Conservation (phyloP, 441 rosid species). For the Brassica balearica region DNA sequence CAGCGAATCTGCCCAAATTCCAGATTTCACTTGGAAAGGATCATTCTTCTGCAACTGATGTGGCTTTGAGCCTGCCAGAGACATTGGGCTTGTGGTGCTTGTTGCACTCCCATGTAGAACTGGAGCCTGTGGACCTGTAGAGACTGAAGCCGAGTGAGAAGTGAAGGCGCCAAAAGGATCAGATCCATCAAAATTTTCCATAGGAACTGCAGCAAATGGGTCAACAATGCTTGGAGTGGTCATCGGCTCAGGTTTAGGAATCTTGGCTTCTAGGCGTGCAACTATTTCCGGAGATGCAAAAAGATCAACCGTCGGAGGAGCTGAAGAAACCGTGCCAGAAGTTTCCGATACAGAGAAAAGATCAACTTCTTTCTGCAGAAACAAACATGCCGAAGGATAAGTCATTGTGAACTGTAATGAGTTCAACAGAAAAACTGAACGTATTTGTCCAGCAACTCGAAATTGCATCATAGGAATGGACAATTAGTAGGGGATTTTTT, state of each 20-base stretch:
- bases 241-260: slow-evolving; percentile 48
- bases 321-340: slow-evolving; percentile 48
- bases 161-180: slow-evolving; percentile 84
- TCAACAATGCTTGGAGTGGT: slow-evolving; percentile 54
- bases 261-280: slow-evolving; percentile 55
- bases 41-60: slow-evolving; percentile 58
- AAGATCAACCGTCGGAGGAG: slow-evolving; percentile 63
- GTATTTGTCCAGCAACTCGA: too few relatives aligned
- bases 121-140: slow-evolving; percentile 53
- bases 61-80: slow-evolving; percentile 48
- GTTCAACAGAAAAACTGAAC: too few relatives aligned
- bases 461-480: slow-evolving; percentile 13
- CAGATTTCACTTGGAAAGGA: slow-evolving; percentile 83
- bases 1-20: slow-evolving; percentile 94
- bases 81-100: slow-evolving; percentile 49
- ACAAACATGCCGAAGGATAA: slow-evolving; percentile 18
- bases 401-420: slow-evolving; percentile 9
- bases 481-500: background rate
- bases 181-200: slow-evolving; percentile 80
- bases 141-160: slow-evolving; percentile 56
- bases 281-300: slow-evolving; percentile 61
- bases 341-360: slow-evolving; percentile 59
- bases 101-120: slow-evolving; percentile 45
- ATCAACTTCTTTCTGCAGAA: slow-evolving; percentile 71
- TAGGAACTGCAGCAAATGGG: slow-evolving; percentile 87